Percentiles rank a stretch among this genome's conserved stretches.
These are phyloP conservation scores for Acanthamoeba castellanii DNA, from an alignment of 208 protist species.

Conservation along the genomic window DNA sequence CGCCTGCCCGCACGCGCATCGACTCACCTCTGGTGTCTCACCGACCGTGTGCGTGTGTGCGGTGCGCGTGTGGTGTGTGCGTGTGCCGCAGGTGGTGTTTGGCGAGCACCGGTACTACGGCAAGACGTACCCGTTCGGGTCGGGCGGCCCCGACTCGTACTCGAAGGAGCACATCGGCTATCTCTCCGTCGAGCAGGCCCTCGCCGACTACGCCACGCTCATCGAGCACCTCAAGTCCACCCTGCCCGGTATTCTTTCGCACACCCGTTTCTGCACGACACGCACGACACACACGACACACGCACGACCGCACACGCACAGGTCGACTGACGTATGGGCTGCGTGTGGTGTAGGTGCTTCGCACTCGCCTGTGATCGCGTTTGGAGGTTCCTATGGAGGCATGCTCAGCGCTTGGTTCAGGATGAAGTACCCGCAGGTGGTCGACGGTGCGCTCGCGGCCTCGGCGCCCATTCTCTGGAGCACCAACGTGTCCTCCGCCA, in stretches of 20 bases:
- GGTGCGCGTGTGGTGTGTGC: not conserved
- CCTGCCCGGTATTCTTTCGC: not conserved
- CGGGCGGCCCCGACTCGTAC: conserved; percentile 70
- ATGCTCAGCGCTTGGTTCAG: conserved; percentile 73
- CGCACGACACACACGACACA: not conserved
- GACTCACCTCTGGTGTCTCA: not conserved
- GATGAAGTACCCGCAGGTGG: conserved; percentile 91
- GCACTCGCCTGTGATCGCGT: conserved; percentile 87
- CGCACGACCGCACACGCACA: too few relatives aligned
- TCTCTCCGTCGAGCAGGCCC: conserved; percentile 80
- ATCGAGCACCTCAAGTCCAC: conserved; percentile 81
- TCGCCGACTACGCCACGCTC: conserved; percentile 92
- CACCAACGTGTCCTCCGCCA: conserved; percentile 74
- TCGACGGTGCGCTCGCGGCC: conserved; percentile 86
- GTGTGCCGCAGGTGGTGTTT: conserved; percentile 84
- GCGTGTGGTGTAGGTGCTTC: not conserved
- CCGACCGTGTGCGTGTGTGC: not conserved
- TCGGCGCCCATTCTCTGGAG: conserved; percentile 86
- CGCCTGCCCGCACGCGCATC: not conserved
- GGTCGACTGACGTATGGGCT: too few relatives aligned
- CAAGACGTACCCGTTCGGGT: conserved; percentile 85
- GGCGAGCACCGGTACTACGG: conserved; percentile 93
- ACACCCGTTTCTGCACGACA: not conserved
- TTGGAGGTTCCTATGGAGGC: conserved; percentile 92
- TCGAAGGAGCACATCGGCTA: conserved; percentile 23